Evolutionary conservation across 768 basidiomycete species (phyloP), one percentile per base, ranked within the genome.

Genomic region (Grammothele lineata): DNA sequence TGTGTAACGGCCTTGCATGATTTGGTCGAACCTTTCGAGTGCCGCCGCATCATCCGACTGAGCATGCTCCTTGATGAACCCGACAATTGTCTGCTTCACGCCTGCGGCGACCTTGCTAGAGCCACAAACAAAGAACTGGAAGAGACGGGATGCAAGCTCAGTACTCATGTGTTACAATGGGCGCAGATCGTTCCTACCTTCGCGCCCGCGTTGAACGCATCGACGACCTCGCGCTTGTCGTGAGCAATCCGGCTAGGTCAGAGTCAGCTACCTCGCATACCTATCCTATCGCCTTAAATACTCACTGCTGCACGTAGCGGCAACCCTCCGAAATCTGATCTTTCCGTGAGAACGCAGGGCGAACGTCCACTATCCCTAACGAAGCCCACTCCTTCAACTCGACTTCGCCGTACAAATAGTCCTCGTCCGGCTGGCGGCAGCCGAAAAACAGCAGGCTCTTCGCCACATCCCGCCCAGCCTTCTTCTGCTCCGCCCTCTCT

Each of bases 401-500:
- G 18, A 45, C 56, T 3, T 68, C 66, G 8, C 60, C 53, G 47
- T 75, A 74, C n/a, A 75, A 55, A 47, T 61, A 70, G 50, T 75
- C 73, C 36, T 56, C 63, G 9, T 62, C 58, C 15, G 70, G 67
- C 1, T 60, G 50, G 6, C 69, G 63, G 51, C 74, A 76, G 3
- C 74, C 74, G 51, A 72, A 73, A 66, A 73, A 76, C 35, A 74
- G 54, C 12, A 72, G 37, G 47, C 66, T 64, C 51, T 62, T 58
- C 11, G 68, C 71, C 18, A 73, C 67, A 14, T 66, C 60, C 6
- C 72, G 61, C 0, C 73, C 73, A 5, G 70, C 61, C 18, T 57
- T 48, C 56, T 69, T 72, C 57, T 76, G 74, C 44, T 67, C 56
- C 15, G 72, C 71, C 9, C 75, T 67, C 52, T 76, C 75, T 58